Percentiles rank a stretch among this genome's conserved stretches.
Evolutionary conservation across 2,329 filamentous ascomycete species (phyloP).

Genomic region (Pseudogymnoascus sp.): DNA sequence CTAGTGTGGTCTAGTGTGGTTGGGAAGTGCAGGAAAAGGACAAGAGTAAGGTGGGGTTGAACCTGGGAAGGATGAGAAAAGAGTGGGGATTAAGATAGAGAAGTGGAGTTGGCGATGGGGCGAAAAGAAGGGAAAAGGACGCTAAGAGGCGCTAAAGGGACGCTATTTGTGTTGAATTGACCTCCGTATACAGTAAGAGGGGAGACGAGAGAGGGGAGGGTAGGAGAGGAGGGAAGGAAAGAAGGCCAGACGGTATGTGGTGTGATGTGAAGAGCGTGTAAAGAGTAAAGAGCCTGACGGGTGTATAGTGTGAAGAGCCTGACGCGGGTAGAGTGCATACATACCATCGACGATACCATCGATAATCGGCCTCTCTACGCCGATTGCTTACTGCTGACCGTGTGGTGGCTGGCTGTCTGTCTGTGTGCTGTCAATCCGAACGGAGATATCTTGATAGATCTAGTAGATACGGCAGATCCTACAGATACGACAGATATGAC

Average conservation of each 20-base stretch:
- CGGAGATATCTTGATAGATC: not conserved
- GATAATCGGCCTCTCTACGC: not conserved
- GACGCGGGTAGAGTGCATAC: not conserved
- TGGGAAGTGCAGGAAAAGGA: not conserved
- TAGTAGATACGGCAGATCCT: too few relatives aligned
- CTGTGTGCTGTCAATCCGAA: not conserved
- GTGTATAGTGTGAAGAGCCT: not conserved
- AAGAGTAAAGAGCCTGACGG: not conserved
- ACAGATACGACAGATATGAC: too few relatives aligned
- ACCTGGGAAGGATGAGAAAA: not conserved
- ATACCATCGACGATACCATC: not conserved
- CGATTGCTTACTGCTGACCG: not conserved
- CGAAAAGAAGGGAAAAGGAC: not conserved
- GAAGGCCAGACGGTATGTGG: not conserved
- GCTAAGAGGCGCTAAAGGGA: not conserved
- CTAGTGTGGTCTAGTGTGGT: too few relatives aligned
- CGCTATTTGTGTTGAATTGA: slow-evolving; percentile 6
- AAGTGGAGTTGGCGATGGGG: not conserved
- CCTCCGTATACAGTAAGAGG: slow-evolving; percentile 2
- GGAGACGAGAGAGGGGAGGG: not conserved
- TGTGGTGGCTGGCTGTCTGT: not conserved
- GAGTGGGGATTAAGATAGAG: not conserved
- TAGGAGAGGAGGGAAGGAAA: not conserved
- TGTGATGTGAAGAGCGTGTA: not conserved
- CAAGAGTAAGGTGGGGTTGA: not conserved